Evolutionary conservation across 371 early-diverging fungal genomes (phyloP), one percentile per base, ranked within the genome.

Genomic region (Rhizopus sp.): DNA sequence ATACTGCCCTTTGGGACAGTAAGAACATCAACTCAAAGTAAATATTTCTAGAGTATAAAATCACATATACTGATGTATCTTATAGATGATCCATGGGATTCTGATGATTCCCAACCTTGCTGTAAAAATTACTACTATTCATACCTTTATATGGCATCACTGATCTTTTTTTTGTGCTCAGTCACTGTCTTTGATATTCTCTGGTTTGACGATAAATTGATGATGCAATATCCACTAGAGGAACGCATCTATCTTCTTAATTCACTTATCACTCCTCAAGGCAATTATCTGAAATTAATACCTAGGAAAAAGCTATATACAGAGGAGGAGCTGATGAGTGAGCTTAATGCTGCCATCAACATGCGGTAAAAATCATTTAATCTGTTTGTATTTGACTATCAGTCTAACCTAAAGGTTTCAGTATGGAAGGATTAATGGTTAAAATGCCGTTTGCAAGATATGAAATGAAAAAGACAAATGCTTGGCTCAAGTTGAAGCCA

Each of bases 401-500:
- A 33, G 13, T 49, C 49, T 15, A 6, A 47, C 13, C 16, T 37
- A 35, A 23, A 23, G 23, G 15, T 39, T 44, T 44, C 47, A 73
- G 80, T 32, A 68, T 79, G 51, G 86, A 87, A 66, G 86, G 86
- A 0, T 66, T 92, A 39, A 81, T 90, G 30, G 65, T 92, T 38
- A 92, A 92, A 59, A 79, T 87, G 51, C 89, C 87, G 5, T 59
- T 50, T 5, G 77, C 85, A 0, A 37, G 47, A 0, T 92, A 92
- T 71, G 50, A 69, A 7, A 74, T 85, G 3, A 76, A 40, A 72
- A 16, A 86, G 29, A 68, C 72, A 31, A 63, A 75, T 23, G 68
- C 73, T n/a, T 93, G 93, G 91, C 50, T 91, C 17, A 93, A 93
- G 55, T 60, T 89, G 29, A 92, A 92, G 56, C 88, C 93, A 0